phyloP scores from a whole-genome alignment of 345 rosid genomes.

The Triadica sebifera region DNA sequence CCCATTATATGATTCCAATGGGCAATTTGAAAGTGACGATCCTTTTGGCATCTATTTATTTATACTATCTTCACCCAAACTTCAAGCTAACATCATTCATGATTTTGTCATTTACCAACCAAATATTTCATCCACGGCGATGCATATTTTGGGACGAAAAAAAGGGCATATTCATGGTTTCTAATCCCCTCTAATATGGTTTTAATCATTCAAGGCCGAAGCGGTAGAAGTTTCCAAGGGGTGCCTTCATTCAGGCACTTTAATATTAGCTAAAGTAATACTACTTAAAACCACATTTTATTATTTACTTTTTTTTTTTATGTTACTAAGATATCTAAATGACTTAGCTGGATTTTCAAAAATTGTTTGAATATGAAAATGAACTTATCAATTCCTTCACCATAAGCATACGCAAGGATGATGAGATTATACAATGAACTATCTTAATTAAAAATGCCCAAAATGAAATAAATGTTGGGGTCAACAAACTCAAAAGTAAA shows the following conservation, averaged over 20 bases:
- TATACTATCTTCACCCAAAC: neutral
- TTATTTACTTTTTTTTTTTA: too few relatives aligned
- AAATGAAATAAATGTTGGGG: conserved; percentile 1
- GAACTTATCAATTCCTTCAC: neutral
- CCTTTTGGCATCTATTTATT: neutral
- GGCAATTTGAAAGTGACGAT: neutral
- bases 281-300: too few relatives aligned
- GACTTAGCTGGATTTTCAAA: too few relatives aligned
- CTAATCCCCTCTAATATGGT: neutral
- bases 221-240: neutral
- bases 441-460: neutral
- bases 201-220: neutral
- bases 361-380: neutral
- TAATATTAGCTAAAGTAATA: too few relatives aligned
- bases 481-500: neutral
- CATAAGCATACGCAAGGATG: conserved; percentile 7
- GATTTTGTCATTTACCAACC: conserved; percentile 7
- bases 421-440: neutral
- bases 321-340: too few relatives aligned
- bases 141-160: neutral
- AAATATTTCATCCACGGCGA: neutral
- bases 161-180: neutral
- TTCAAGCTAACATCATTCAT: conserved; percentile 14
- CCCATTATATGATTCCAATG: neutral
- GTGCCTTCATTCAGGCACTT: neutral